Evolutionary conservation across 129 eudicot genomes (phyloP).

Genomic region (Arctium minus): DNA sequence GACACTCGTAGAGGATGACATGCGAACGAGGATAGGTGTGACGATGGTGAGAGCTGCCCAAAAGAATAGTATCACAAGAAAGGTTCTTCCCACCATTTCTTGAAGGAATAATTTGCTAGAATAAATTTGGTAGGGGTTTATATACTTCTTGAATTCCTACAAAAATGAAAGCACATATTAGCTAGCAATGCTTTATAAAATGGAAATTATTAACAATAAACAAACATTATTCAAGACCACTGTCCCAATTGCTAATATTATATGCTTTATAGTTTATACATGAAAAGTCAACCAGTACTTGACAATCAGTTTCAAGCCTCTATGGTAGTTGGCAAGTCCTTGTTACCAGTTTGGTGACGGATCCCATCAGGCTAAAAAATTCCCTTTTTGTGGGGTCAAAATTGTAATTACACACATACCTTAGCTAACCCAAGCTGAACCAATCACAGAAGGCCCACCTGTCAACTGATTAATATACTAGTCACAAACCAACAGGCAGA

Average conservation of each 20-base stretch:
- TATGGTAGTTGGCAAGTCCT: constrained; percentile 52
- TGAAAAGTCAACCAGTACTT: constrained; percentile 11
- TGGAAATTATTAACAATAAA: constrained; percentile 5
- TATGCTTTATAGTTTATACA: background rate
- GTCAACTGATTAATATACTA: background rate
- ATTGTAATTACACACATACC: background rate
- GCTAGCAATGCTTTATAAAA: constrained; percentile 33
- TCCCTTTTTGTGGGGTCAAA: background rate
- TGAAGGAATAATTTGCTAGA: constrained; percentile 5
- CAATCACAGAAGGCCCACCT: background rate
- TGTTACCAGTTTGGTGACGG: constrained; percentile 29
- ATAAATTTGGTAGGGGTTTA: constrained; percentile 2
- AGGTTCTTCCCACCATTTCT: constrained; percentile 52
- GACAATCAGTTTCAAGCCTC: constrained; percentile 12
- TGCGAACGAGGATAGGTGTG: constrained; percentile 58
- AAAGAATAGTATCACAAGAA: constrained; percentile 52
- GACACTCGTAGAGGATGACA: constrained; percentile 43
- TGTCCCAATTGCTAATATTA: constrained; percentile 24
- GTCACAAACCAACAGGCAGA: constrained; percentile 8
- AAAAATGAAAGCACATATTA: constrained; percentile 18
- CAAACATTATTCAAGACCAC: constrained; percentile 15
- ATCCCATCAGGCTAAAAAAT: constrained; percentile 21
- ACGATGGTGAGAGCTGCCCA: constrained; percentile 69
- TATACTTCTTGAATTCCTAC: background rate
- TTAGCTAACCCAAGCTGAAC: background rate